Evolutionary conservation across 1,284 basidiomycete genomes (phyloP).

Genomic region (Kwoniella shivajii): DNA sequence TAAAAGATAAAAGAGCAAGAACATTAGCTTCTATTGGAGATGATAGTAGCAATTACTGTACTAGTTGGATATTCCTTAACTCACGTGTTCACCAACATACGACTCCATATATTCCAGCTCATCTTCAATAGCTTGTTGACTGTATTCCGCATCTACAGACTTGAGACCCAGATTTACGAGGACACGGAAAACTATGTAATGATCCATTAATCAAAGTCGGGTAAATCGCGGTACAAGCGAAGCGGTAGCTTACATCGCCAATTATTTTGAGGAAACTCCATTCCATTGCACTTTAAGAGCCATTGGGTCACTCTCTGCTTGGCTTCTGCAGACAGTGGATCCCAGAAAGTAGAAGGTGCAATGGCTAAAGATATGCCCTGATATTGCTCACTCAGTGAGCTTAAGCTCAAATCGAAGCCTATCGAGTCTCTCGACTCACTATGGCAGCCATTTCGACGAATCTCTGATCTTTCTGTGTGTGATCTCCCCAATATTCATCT

Average conservation of each 20-base stretch:
- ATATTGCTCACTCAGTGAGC: not conserved
- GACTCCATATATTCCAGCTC: slow-evolving; percentile 32
- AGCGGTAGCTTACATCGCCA: slow-evolving; percentile 32
- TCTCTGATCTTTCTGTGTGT: slow-evolving; percentile 25
- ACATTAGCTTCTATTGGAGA: not conserved
- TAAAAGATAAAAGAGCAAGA: not conserved
- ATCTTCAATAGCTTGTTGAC: slow-evolving; percentile 27
- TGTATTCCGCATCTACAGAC: slow-evolving; percentile 32
- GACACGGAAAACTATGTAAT: slow-evolving; percentile 32
- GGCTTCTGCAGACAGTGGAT: slow-evolving; percentile 23
- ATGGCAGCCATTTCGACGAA: slow-evolving; percentile 40
- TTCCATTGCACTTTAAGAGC: slow-evolving; percentile 25
- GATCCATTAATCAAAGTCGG: not conserved
- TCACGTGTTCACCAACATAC: slow-evolving; percentile 24
- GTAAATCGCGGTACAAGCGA: not conserved
- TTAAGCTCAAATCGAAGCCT: not conserved
- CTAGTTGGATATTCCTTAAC: too few species aligned
- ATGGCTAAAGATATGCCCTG: slow-evolving; percentile 30
- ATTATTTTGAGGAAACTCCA: slow-evolving; percentile 30
- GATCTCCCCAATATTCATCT: slow-evolving; percentile 37
- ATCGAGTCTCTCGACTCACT: slow-evolving; percentile 17
- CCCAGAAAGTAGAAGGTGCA: slow-evolving; percentile 33
- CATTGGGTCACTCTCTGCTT: slow-evolving; percentile 26
- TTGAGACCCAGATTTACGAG: slow-evolving; percentile 34
- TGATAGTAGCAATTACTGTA: too few species aligned